Percentiles rank a stretch among this genome's conserved stretches.
phyloP scores from a whole-genome alignment of 495 filamentous ascomycete species.

The Podospora bellae-mahoneyi region DNA sequence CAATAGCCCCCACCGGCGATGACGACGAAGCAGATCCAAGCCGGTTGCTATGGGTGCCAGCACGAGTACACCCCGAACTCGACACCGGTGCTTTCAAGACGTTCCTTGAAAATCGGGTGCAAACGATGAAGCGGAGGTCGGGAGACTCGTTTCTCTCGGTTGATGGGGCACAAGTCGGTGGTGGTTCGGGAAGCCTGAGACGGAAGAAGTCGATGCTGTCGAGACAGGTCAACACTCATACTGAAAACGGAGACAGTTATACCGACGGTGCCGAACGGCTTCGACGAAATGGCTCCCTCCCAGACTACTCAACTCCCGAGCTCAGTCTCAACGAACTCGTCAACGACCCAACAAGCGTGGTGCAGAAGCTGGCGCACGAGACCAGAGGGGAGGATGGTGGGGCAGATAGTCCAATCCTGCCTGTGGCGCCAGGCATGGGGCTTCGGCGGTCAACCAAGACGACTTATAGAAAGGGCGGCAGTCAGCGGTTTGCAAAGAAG shows the following conservation, averaged over 20 bases:
- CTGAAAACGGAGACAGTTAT: slow-evolving; percentile 62
- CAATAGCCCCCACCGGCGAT: slow-evolving; percentile 68
- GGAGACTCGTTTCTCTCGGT: slow-evolving; percentile 66
- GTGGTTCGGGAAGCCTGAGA: slow-evolving; percentile 62
- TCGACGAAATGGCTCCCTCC: slow-evolving; percentile 68
- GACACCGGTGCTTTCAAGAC: slow-evolving; percentile 96
- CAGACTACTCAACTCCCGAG: slow-evolving; percentile 49
- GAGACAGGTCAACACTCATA: slow-evolving; percentile 74
- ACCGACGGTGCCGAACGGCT: slow-evolving; percentile 84
- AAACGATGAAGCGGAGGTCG: slow-evolving; percentile 81
- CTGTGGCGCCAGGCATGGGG: slow-evolving; percentile 68
- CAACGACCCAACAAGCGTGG: slow-evolving; percentile 68
- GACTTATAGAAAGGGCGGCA: slow-evolving; percentile 81
- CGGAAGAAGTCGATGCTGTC: slow-evolving; percentile 97
- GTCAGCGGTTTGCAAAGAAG: slow-evolving; percentile 49
- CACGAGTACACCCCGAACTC: slow-evolving; percentile 87
- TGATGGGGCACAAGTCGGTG: slow-evolving; percentile 57
- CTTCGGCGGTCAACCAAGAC: slow-evolving; percentile 88
- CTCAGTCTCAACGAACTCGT: slow-evolving; percentile 73
- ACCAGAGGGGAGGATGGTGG: slow-evolving; percentile 39
- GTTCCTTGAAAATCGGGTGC: slow-evolving; percentile 88
- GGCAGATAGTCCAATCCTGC: slow-evolving; percentile 81
- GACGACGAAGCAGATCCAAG: slow-evolving; percentile 87
- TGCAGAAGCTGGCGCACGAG: slow-evolving; percentile 61
- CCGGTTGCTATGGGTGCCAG: slow-evolving; percentile 92